Evolutionary conservation across 306 rosid species (phyloP).

Genomic region (Arachis hypogaea): DNA sequence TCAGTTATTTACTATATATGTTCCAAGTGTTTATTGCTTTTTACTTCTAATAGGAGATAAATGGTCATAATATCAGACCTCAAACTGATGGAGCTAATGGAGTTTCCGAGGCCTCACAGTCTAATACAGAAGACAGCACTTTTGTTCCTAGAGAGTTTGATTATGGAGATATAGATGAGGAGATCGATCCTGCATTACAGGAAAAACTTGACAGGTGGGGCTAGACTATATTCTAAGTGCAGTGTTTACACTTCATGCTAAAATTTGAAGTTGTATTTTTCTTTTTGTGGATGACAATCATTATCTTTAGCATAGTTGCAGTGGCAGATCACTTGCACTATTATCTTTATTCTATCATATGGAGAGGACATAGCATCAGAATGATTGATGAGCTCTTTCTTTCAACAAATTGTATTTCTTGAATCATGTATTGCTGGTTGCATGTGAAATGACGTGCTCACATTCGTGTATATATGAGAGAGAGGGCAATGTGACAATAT

Average conservation of each 20-base stretch:
- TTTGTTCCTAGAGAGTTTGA: conserved; percentile 61
- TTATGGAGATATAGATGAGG: conserved; percentile 80
- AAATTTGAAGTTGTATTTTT: conserved; percentile 20
- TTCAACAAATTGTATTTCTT: conserved; percentile 36
- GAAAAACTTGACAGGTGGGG: conserved; percentile 89
- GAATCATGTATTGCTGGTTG: conserved; percentile 36
- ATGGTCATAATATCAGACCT: conserved; percentile 52
- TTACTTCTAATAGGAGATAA: conserved; percentile 57
- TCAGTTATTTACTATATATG: conserved; percentile 21
- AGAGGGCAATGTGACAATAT: conserved; percentile 24
- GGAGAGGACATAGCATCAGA: conserved; percentile 38
- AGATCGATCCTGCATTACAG: conserved; percentile 87
- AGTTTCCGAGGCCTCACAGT: conserved; percentile 57
- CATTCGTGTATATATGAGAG: not conserved
- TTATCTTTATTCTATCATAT: conserved; percentile 28
- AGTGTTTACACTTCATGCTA: conserved; percentile 22
- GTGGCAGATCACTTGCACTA: conserved; percentile 36
- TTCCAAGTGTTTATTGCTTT: conserved; percentile 17
- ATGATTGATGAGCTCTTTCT: conserved; percentile 36
- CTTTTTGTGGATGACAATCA: conserved; percentile 19
- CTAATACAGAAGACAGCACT: conserved; percentile 46
- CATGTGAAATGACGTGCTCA: conserved; percentile 28
- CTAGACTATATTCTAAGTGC: conserved; percentile 25
- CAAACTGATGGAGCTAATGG: conserved; percentile 48
- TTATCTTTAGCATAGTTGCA: conserved; percentile 37